Base-by-base conservation (phyloP, 2,329 filamentous ascomycete genomes). In the Arthrobotrys entomopaga region DNA sequence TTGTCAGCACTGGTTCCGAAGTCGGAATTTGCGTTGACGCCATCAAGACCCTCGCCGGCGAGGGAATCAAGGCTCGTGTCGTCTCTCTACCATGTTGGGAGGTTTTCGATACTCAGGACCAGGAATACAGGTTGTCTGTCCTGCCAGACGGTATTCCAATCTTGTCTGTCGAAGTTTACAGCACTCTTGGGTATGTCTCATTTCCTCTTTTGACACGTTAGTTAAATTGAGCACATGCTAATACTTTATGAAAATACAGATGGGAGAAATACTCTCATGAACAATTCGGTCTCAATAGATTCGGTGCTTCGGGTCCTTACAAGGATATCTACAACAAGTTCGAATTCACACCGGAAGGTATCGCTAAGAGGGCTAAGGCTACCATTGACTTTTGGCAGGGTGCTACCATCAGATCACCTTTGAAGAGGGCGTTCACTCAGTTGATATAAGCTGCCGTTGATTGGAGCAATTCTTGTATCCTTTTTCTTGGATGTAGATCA, bases 261-360 rank as follows among this genome's bases (percentile, higher is more conserved):
- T 99, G 95, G 95, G 93, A 98, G 88, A 91, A 94, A 84, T 99
- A 98, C 86, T 91, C 93, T 73, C 94, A 99, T 85, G 95, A 99
- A 89, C 95, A 99, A 86, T 99, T 99, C 81, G 95, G 95, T 82
- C 89, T 99, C 79, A 99, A 99, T 90, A 89, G 95, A 82, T 99
- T 99, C 84, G 95, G 95, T 89, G 94, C 94, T 79, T 96, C 92
- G 66, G 95, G 94, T 80, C 90, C 94, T 78, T 98, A 98, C 87
- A 94, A 94, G 90, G 90, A 98, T 80, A 93, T 99, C 76, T 99
- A 99, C 88, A 90, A 96, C 91, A 98, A 97, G 88, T 99, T 99
- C 85, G 95, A 98, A 84, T 98, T 99, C 87, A 99, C 94, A 57
- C 91, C 95, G 63, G 94, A 97, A 84, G 95, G 95, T 78, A 91